Evolutionary conservation across 179 eudicot species (phyloP).

Genomic region (Corrigiola litoralis): DNA sequence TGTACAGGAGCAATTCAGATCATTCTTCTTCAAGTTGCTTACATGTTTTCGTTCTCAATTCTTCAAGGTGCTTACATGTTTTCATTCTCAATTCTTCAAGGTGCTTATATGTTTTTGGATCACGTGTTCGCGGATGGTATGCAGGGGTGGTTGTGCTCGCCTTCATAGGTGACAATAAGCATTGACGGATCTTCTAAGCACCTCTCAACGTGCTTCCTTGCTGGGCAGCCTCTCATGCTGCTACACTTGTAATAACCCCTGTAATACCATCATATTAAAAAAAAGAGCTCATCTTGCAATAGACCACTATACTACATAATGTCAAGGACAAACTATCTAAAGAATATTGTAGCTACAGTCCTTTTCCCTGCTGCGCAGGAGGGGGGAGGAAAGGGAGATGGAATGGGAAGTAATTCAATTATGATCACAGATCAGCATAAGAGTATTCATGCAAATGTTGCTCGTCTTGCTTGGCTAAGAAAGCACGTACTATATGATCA

Average conservation of each 20-base stretch:
- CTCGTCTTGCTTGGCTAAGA: too few species aligned
- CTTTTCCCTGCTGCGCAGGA: background rate
- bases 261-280: conserved; percentile 17
- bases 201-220: conserved; percentile 50
- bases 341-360: background rate
- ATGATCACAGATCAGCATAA: too few species aligned
- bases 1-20: conserved; percentile 24
- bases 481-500: too few species aligned
- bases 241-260: conserved; percentile 72
- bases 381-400: too few species aligned
- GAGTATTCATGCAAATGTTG: too few species aligned
- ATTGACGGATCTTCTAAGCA: conserved; percentile 47
- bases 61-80: too few species aligned
- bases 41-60: too few species aligned
- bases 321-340: background rate
- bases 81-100: too few species aligned
- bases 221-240: conserved; percentile 49
- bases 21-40: background rate
- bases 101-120: background rate
- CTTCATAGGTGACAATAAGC: conserved; percentile 49
- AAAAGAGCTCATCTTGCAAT: conserved; percentile 10
- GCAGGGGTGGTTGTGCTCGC: conserved; percentile 40
- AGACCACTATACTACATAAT: background rate
- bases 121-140: conserved; percentile 49
- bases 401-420: too few species aligned